A percentile compares a stretch with the other conserved stretches of the same genome.
Conservation (phyloP, 169 alveolate species). For the Haemoproteus tartakovskyi region DNA sequence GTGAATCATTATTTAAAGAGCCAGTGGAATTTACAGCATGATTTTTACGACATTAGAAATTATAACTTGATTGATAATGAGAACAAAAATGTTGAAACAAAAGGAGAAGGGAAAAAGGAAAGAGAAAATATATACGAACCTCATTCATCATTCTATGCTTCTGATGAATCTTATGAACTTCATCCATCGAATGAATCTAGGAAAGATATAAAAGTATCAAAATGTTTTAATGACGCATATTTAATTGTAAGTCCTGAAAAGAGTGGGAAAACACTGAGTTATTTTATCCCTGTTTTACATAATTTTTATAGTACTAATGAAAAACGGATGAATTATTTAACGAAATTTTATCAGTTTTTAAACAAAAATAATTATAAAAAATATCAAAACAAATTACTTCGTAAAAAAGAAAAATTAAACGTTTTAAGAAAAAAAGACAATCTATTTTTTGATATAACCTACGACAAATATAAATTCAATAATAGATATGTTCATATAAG, state of each 20-base stretch:
- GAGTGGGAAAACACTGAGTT: constrained; percentile 58
- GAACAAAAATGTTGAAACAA: neutral
- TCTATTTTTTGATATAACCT: constrained; percentile 48
- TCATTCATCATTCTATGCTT: too few species aligned
- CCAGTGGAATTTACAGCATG: neutral
- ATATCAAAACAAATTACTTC: constrained; percentile 38
- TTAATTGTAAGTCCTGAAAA: constrained; percentile 56
- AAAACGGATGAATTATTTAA: constrained; percentile 22
- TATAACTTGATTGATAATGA: neutral
- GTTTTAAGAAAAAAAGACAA: constrained; percentile 21
- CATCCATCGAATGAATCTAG: neutral
- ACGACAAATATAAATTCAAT: constrained; percentile 38
- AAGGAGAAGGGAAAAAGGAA: neutral
- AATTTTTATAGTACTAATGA: constrained; percentile 49
- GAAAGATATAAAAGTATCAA: neutral
- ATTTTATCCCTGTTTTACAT: constrained; percentile 49
- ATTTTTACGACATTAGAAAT: constrained; percentile 35
- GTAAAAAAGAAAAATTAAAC: constrained; percentile 54
- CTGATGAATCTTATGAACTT: too few species aligned
- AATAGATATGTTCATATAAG: constrained; percentile 40
- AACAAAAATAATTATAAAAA: constrained; percentile 64
- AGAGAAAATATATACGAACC: neutral
- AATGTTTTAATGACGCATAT: constrained; percentile 61
- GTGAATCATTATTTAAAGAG: constrained; percentile 26
- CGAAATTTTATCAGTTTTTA: constrained; percentile 45